Base-by-base conservation (phyloP, 495 filamentous ascomycete species). In the Corynascus novoguineensis region DNA sequence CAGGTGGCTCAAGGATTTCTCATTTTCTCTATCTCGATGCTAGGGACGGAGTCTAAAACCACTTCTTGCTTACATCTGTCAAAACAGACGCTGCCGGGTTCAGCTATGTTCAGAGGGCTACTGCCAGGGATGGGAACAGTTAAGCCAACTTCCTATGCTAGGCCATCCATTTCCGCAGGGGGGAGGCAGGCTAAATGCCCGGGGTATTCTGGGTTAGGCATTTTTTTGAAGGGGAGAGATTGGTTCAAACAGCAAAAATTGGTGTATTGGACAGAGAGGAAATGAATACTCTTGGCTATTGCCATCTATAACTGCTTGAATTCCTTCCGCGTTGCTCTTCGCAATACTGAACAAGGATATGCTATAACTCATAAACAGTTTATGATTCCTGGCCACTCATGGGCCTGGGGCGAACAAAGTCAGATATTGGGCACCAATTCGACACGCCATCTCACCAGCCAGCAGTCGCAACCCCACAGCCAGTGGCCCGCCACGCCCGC, bases 261-360 rank as follows among this genome's bases (percentile, higher is more conserved):
- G 51, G 51, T 54, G 51, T 44, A 44, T 45, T 54, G 51, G 51
- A 45, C 19, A 54, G 29, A 8, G 28, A 29, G 35, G 25, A 42
- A 54, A 10, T 24, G 40, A 28, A 54, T 44, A 9, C 17, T 29
- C 50, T 31, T 42, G 11, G 25, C 15, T 49, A 17, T 21, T 41
- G 22, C 34, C 50, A 29, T 41, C 2, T 37, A 11, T 8, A 7
- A 32, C 19, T 24, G 17, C n/a, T 29, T 47, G 22, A n/a, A 15
- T 17, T 24, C 14, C 21, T 17, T 41, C 3, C 4, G 5, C n/a
- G 17, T 41, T 41, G 14, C 8, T 21, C 35, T 15, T 38, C 5
- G 5, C 35, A 38, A 15, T 38, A 38, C 35, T n/a, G 3, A 38
- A n/a, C 15, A n/a, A 38, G 35, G 35, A 38, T 15, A 10, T 38